These are phyloP conservation scores for Hansenula lynferdii DNA, from an alignment of 1,139 yeast species.

Conservation along the genomic window DNA sequence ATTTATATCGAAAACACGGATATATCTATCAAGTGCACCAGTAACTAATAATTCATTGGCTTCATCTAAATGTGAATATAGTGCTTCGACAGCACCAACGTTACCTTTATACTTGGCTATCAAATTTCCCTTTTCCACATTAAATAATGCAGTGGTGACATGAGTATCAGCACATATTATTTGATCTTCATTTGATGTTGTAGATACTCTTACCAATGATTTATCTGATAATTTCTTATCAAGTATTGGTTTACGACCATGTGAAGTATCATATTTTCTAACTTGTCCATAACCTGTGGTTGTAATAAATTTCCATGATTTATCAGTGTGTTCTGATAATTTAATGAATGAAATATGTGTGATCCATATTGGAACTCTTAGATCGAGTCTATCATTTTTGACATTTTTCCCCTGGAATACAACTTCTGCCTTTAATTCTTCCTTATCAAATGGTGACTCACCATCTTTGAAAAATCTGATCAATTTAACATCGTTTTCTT, in stretches of 20 bases:
- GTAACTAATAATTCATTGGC: constrained; percentile 34
- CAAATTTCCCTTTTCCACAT: constrained; percentile 36
- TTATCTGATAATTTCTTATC: constrained; percentile 46
- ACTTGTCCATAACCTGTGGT: constrained; percentile 70
- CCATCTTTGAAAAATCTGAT: constrained; percentile 34
- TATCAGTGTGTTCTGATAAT: constrained; percentile 22
- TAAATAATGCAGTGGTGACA: constrained; percentile 48
- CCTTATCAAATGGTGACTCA: constrained; percentile 4
- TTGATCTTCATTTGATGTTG: constrained; percentile 28
- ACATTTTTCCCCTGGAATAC: constrained; percentile 63
- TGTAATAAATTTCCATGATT: constrained; percentile 45
- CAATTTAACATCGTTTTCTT: constrained; percentile 60
- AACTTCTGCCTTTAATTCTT: constrained; percentile 24
- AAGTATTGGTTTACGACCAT: constrained; percentile 53
- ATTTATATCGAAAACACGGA: constrained; percentile 64
- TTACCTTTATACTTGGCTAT: constrained; percentile 42
- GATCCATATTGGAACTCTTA: constrained; percentile 66
- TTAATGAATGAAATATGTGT: constrained; percentile 44
- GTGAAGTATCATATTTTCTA: constrained; percentile 54
- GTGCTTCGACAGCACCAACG: constrained; percentile 36
- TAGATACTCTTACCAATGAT: constrained; percentile 34
- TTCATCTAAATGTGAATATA: constrained; percentile 19
- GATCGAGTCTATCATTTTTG: constrained; percentile 57
- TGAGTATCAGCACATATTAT: constrained; percentile 55
- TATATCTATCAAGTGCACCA: constrained; percentile 85